Conservation (phyloP, 768 basidiomycete genomes). For the Hemileccinum impolitum region DNA sequence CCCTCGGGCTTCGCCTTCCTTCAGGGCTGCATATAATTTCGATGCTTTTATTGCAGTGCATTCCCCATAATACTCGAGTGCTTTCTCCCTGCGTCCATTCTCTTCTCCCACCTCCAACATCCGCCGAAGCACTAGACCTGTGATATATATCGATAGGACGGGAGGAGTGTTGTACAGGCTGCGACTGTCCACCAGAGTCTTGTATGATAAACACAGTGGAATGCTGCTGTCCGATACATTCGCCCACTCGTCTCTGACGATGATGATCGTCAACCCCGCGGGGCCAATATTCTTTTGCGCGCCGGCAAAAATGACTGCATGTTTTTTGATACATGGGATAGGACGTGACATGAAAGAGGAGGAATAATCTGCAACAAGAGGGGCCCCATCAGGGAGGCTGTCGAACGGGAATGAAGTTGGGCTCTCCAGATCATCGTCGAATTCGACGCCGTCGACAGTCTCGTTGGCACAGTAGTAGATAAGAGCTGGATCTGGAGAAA, state of each 20-base stretch:
- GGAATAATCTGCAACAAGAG: conserved; percentile 93
- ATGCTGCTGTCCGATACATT: conserved; percentile 65
- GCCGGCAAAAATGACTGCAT: conserved; percentile 94
- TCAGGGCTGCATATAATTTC: conserved; percentile 71
- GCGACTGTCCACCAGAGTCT: conserved; percentile 67
- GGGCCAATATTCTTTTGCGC: conserved; percentile 99
- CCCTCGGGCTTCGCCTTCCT: conserved; percentile 67
- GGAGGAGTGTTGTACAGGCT: conserved; percentile 94
- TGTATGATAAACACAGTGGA: conserved; percentile 80
- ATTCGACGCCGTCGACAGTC: conserved; percentile 95
- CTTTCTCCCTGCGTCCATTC: conserved; percentile 44
- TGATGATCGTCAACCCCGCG: conserved; percentile 87
- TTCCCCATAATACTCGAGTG: conserved; percentile 60
- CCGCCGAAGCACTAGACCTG: conserved; percentile 77
- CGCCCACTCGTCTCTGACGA: conserved; percentile 92
- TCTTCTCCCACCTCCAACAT: conserved; percentile 40
- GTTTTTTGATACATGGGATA: conserved; percentile 82
- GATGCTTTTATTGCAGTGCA: conserved; percentile 70
- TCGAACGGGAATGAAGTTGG: conserved; percentile 81
- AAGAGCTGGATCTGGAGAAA: conserved; percentile 79
- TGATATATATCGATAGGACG: conserved; percentile 86
- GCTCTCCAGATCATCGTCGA: conserved; percentile 51
- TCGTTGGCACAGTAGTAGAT: conserved; percentile 99
- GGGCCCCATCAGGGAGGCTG: conserved; percentile 54
- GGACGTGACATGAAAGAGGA: conserved; percentile 96